Conservation (phyloP, 805 yeast species). For the Lachancea mirantina region DNA sequence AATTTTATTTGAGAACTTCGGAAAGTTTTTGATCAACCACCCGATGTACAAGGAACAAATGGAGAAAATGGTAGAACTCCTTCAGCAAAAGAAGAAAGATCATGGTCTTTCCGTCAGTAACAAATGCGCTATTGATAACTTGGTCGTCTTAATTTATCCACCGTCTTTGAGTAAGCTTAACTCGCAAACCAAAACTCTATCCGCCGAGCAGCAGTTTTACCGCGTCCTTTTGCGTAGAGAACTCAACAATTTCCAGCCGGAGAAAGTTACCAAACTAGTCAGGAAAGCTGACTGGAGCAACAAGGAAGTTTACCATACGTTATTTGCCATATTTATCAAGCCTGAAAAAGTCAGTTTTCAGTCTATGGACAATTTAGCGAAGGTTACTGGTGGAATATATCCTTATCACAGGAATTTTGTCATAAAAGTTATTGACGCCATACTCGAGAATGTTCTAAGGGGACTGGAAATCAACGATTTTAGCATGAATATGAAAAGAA, state of each 20-base stretch:
- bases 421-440: slow-evolving; percentile 47
- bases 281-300: slow-evolving; percentile 43
- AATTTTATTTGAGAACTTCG: slow-evolving; percentile 67
- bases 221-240: slow-evolving; percentile 46
- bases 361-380: slow-evolving; percentile 44
- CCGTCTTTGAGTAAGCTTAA: slow-evolving; percentile 38
- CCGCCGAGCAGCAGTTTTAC: slow-evolving; percentile 44
- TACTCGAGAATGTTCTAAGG: slow-evolving; percentile 54
- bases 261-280: slow-evolving; percentile 33
- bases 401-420: slow-evolving; percentile 36
- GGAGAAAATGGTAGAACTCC: slow-evolving; percentile 52
- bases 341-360: slow-evolving; percentile 60
- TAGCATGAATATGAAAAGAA: slow-evolving; percentile 49
- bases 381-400: slow-evolving; percentile 35
- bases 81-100: slow-evolving; percentile 44
- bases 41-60: slow-evolving; percentile 53
- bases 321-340: slow-evolving; percentile 41
- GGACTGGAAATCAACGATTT: slow-evolving; percentile 64
- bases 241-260: slow-evolving; percentile 33
- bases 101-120: slow-evolving; percentile 46
- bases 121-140: slow-evolving; percentile 50
- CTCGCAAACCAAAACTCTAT: slow-evolving; percentile 19
- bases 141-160: slow-evolving; percentile 50
- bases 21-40: slow-evolving; percentile 51
- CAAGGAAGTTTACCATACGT: slow-evolving; percentile 28